Conservation (phyloP, 805 yeast genomes). For the Starmera amethionina region DNA sequence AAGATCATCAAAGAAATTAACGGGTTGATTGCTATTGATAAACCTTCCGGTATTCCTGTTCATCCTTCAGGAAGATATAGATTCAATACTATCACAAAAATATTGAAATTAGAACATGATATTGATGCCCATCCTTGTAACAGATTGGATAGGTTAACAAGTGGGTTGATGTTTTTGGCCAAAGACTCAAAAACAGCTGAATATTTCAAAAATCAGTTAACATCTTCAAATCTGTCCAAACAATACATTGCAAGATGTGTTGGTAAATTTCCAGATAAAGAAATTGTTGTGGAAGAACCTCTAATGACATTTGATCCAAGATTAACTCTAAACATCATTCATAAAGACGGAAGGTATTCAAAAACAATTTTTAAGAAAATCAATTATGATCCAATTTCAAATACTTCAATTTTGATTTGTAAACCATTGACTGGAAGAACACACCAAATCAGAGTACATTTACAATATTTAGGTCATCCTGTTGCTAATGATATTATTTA, state of each 20-base stretch:
- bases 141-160: constrained; percentile 80
- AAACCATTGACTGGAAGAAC: constrained; percentile 88
- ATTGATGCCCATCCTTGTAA: constrained; percentile 45
- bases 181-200: constrained; percentile 36
- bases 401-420: constrained; percentile 61
- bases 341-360: constrained; percentile 45
- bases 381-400: constrained; percentile 46
- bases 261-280: constrained; percentile 67
- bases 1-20: constrained; percentile 40
- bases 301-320: constrained; percentile 63
- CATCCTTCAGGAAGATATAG: constrained; percentile 90
- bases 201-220: constrained; percentile 45
- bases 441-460: constrained; percentile 90
- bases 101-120: constrained; percentile 59
- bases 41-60: constrained; percentile 90
- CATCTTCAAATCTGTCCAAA: constrained; percentile 65
- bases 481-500: constrained; percentile 86
- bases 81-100: constrained; percentile 68
- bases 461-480: constrained; percentile 78
- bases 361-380: constrained; percentile 59
- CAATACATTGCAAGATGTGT: constrained; percentile 80
- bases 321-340: constrained; percentile 48
- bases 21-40: constrained; percentile 71
- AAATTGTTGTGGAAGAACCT: constrained; percentile 52
- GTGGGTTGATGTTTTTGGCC: constrained; percentile 73